Conservation (phyloP, 2,329 filamentous ascomycete species). For the Boeremia exigua region DNA sequence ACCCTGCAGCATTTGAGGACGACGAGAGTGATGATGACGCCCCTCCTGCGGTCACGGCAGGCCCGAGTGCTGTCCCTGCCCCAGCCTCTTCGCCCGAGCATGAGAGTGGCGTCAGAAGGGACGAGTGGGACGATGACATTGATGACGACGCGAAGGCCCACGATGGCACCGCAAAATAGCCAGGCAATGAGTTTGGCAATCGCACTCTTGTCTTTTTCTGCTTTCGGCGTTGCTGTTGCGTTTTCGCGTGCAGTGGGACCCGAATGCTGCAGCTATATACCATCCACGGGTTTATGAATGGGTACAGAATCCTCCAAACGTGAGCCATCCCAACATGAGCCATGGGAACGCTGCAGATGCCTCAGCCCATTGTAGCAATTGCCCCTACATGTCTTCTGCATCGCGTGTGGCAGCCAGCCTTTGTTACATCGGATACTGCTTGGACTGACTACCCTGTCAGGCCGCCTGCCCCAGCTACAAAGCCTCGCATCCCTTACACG, state of each 20-base stretch:
- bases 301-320: no score
- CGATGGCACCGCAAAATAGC: conserved; percentile 13
- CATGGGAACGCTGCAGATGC: no score
- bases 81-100: conserved; percentile 19
- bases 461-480: background rate
- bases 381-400: no score
- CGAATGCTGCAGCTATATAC: no score
- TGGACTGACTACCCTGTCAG: background rate
- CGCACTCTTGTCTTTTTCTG: background rate
- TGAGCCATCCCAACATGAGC: no score
- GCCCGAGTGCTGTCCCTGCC: conserved; percentile 19
- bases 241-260: background rate
- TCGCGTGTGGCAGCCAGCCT: no score
- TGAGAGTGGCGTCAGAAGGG: conserved; percentile 43
- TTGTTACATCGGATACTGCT: background rate
- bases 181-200: background rate
- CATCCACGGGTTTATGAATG: no score
- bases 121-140: conserved; percentile 48
- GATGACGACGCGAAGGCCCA: conserved; percentile 41
- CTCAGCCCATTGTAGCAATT: no score
- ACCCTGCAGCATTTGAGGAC: conserved; percentile 56
- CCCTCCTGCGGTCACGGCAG: conserved; percentile 28
- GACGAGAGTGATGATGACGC: conserved; percentile 51
- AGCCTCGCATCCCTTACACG: conserved; percentile 49
- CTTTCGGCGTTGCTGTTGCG: background rate